Base-by-base conservation (phyloP, 2,329 filamentous ascomycete species). In the Colletotrichum falcatum region DNA sequence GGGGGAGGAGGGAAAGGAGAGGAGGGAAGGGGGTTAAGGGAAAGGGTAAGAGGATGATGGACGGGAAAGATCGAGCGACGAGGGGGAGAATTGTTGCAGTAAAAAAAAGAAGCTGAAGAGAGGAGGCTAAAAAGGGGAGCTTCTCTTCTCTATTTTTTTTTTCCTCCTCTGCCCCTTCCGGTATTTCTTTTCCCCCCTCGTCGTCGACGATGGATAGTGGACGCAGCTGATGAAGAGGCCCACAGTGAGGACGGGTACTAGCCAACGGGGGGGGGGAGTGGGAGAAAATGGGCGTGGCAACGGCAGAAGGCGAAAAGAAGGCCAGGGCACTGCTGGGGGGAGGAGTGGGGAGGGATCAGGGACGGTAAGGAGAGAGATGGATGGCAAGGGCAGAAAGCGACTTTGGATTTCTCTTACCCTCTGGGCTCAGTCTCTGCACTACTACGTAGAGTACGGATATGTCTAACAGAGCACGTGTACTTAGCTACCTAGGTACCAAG, bases 71-170 rank as follows among this genome's bases (percentile, higher is more conserved):
- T 60, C 61, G 60, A 49, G 66, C 61, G 69, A 64, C 23, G 58
- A 63, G 65, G 73, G 66, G 70, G 53, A 7, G 39, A 49, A 61
- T 26, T 56, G 42, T 49, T 69, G 58, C 54, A 68, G 54, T 26
- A 68, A 61, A 70, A 69, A 46, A 46, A 46, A 70, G 63, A 70
- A 66, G 66, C 62, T 33, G 66, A 56, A 61, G 48, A 66, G 62
- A 70, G 58, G 58, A 70, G 64, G 63, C 67, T 67, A 70, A 67
- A 70, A 70, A 70, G 63, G 62, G 64, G 64, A 70, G 63, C 67
- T 67, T 67, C 28, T 35, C 59, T 44, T 35, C 39, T 12, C 48
- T 26, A 37, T 54, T 30, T 30, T 30, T 30, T 14, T 9, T 63
- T 18, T n/a, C n/a, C n/a, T 14, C 54, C 30, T 33, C 37, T 53